Evolutionary conservation across 2,329 filamentous ascomycete genomes (phyloP), one percentile per base, ranked within the genome.

Genomic region (Xylaria sp.): DNA sequence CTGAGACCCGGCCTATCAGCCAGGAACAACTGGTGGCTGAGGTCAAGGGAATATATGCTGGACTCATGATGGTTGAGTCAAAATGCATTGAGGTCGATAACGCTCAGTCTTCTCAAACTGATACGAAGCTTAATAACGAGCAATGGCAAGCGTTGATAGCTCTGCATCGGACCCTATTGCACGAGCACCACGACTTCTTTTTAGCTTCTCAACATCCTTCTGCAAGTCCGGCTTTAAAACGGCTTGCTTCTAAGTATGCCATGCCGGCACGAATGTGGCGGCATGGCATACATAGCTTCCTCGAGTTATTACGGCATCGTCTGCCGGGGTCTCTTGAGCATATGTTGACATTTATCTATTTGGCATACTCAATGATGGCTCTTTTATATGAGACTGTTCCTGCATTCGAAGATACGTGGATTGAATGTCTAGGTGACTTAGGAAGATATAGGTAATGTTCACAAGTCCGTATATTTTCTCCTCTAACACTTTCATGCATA

Each of bases 251-350:
- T 0, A 96, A 96, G 70, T 97, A 97, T 74, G 90, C 90, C 0
- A 98, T 98, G 93, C 94, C 95, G 0, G 94, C 93, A 0, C 85
- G 95, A 0, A 96, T 98, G 92, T 98, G 96, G 96, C 87, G 93
- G 0, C 93, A 97, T 74, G 95, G 93, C 0, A 98, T 98, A 3
- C 94, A 97, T 76, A 90, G 89, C 0, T 96, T 96, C 66, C 84
- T 97, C 0, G 93, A 97, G 73, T 79, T 97, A 0, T 80, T 97
- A 0, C 85, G 93, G 0, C 89, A 93, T 72, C 87, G 90, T 2
- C 82, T 97, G 0, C 95, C 94, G 0, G 86, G 85, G 0, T 94
- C 92, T 1, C 81, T 94, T 0, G 94, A 98, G 59, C 92, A 97
- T 65, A 98, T 98, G 94, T 82, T 97, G 0, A 90, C 90, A 0